A percentile compares a stretch with the other conserved stretches of the same genome.
These are phyloP conservation scores for Kodamaea laetipori DNA, from an alignment of 805 yeast genomes.

Conservation along the genomic window DNA sequence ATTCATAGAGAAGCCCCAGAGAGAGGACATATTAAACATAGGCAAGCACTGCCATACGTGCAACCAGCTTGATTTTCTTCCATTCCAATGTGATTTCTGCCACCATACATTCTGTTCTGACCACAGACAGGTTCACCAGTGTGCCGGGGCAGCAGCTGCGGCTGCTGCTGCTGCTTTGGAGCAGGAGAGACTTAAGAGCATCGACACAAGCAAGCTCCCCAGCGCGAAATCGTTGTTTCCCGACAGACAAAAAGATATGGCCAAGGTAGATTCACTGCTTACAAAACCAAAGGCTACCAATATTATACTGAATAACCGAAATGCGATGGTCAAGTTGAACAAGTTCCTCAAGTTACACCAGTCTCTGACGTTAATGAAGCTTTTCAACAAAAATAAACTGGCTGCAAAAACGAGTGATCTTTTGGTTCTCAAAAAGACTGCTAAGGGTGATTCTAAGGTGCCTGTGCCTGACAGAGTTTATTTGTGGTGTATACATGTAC, in stretches of 20 bases:
- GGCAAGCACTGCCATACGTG: conserved; percentile 61
- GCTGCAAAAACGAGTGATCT: conserved; percentile 6
- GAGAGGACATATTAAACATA: conserved; percentile 41
- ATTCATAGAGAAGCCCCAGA: conserved; percentile 10
- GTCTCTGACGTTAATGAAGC: conserved; percentile 9
- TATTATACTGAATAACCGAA: conserved; percentile 20
- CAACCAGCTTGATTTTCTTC: conserved; percentile 57
- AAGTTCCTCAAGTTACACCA: conserved; percentile 12
- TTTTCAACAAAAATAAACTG: conserved; percentile 2
- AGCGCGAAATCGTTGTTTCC: conserved; percentile 54
- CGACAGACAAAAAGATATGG: conserved; percentile 46
- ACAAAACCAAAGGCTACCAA: conserved; percentile 25
- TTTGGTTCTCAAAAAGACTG: conserved; percentile 28
- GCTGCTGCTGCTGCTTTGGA: conserved; percentile 4
- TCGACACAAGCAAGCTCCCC: conserved; percentile 25
- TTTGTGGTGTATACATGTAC: conserved; percentile 48
- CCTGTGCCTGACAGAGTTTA: conserved; percentile 48
- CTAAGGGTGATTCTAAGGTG: conserved; percentile 55
- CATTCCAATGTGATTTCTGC: conserved; percentile 56
- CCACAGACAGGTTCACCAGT: conserved; percentile 45
- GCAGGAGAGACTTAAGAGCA: conserved; percentile 16
- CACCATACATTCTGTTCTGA: conserved; percentile 48
- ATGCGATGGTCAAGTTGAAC: conserved; percentile 9
- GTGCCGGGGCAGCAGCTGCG: conserved; percentile 21
- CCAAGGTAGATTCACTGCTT: conserved; percentile 32